These are phyloP conservation scores for Lactarius sp. DNA, from an alignment of 768 basidiomycete genomes.

Conservation along the genomic window DNA sequence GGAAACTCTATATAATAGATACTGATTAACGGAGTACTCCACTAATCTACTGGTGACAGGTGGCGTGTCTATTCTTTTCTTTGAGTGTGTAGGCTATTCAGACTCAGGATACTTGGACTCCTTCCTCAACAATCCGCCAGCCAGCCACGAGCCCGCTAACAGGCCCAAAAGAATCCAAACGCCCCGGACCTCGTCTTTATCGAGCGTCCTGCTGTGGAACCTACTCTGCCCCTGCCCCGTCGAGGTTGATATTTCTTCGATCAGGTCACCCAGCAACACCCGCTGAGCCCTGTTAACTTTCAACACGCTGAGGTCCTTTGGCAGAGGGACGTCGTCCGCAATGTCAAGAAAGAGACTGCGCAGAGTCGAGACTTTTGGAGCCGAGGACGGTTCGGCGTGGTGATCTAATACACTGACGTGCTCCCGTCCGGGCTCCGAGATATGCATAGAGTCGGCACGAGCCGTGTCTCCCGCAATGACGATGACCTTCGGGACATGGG, in stretches of 20 bases:
- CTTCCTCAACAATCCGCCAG: conserved; percentile 35
- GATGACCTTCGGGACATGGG: conserved; percentile 43
- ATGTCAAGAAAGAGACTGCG: conserved; percentile 35
- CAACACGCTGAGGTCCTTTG: conserved; percentile 24
- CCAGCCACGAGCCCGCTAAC: conserved; percentile 44
- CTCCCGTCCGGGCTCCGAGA: conserved; percentile 32
- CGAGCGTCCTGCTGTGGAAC: conserved; percentile 34
- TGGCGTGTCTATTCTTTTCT: no score
- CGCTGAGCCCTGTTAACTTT: conserved; percentile 2
- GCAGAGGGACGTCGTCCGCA: conserved; percentile 37
- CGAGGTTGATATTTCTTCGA: conserved; percentile 13
- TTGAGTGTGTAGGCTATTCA: conserved; percentile 4
- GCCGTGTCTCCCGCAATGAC: conserved; percentile 46
- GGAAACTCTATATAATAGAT: no score
- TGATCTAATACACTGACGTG: conserved; percentile 23
- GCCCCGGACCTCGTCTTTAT: conserved; percentile 44
- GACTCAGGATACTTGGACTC: conserved; percentile 26
- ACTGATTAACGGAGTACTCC: no score
- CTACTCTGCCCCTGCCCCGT: not conserved
- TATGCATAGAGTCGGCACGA: conserved; percentile 45
- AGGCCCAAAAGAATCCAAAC: conserved; percentile 46
- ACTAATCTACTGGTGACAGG: no score
- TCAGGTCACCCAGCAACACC: conserved; percentile 20
- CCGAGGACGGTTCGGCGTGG: not conserved
- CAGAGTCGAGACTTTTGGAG: conserved; percentile 12